Conservation (phyloP, 768 basidiomycete genomes). For the Boletus rubropictus region DNA sequence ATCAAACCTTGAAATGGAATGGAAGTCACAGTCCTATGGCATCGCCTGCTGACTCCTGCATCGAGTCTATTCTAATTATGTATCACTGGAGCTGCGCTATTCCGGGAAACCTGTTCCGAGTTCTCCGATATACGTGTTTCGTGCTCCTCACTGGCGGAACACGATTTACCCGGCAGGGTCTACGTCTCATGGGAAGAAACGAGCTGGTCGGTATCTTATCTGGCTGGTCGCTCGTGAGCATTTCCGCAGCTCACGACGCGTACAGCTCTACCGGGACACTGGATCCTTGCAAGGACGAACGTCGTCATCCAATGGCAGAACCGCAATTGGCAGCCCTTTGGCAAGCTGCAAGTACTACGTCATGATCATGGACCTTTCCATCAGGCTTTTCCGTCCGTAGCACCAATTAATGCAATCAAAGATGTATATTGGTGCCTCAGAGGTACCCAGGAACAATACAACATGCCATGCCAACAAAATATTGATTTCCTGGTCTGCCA, state of each 20-base stretch:
- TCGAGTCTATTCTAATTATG: too few relatives aligned
- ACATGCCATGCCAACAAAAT: neutral
- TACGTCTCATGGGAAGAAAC: too few relatives aligned
- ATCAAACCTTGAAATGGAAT: neutral
- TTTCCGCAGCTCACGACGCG: too few relatives aligned
- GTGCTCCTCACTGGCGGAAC: neutral
- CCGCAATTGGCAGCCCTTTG: neutral
- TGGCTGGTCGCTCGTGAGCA: too few relatives aligned
- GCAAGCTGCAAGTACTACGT: conserved; percentile 1
- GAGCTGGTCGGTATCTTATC: too few relatives aligned
- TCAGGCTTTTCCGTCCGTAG: neutral
- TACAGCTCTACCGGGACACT: too few relatives aligned
- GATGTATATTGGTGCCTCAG: too few relatives aligned
- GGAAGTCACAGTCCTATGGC: neutral
- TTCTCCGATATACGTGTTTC: neutral
- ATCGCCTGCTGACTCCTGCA: neutral
- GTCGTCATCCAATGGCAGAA: conserved; percentile 9
- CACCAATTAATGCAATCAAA: conserved; percentile 3
- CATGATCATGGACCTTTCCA: neutral
- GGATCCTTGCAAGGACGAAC: too few relatives aligned
- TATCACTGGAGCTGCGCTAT: too few relatives aligned
- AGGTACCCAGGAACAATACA: conserved; percentile 6
- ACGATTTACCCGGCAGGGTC: neutral
- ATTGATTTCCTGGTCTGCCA: conserved; percentile 1
- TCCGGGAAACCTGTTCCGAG: neutral